A percentile compares a stretch with the other conserved stretches of the same genome.
These are phyloP conservation scores for Litsea cubeba DNA, from an alignment of 164 flowering plant species.

Conservation along the genomic window DNA sequence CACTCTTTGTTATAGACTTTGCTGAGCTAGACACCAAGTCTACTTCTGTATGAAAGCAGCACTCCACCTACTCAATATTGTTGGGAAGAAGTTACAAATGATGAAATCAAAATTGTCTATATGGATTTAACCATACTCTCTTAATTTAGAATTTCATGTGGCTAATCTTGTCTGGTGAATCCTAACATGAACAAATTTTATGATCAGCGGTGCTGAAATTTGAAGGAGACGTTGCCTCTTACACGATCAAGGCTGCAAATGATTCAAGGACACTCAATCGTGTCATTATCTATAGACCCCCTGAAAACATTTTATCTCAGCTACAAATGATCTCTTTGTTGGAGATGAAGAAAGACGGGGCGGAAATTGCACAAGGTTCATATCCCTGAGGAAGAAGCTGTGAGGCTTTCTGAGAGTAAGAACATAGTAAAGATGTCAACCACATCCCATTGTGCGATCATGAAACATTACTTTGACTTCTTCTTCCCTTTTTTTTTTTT, in stretches of 20 bases:
- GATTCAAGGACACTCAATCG: conserved; percentile 2
- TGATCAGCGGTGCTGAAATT: conserved; percentile 1
- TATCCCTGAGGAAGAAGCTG: background rate
- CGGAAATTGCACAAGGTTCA: background rate
- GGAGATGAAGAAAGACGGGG: background rate
- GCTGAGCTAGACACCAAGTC: no score
- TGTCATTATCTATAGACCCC: background rate
- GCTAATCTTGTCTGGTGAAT: background rate
- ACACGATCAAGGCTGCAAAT: conserved; percentile 3
- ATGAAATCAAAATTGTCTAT: no score
- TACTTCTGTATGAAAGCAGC: no score
- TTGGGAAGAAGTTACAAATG: no score
- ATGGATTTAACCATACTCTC: no score
- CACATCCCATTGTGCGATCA: no score
- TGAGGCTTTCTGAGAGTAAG: conserved; percentile 3
- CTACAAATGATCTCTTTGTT: conserved; percentile 1
- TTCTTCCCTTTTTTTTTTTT: background rate
- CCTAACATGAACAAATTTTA: background rate
- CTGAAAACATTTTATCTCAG: background rate
- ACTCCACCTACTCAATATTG: no score
- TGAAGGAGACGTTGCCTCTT: conserved; percentile 2
- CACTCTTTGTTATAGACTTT: no score
- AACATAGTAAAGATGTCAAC: background rate
- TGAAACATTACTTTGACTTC: background rate
- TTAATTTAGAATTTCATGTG: background rate